Base-by-base conservation (phyloP, 2,329 filamentous ascomycete genomes). In the Daldinia eschscholtzii region DNA sequence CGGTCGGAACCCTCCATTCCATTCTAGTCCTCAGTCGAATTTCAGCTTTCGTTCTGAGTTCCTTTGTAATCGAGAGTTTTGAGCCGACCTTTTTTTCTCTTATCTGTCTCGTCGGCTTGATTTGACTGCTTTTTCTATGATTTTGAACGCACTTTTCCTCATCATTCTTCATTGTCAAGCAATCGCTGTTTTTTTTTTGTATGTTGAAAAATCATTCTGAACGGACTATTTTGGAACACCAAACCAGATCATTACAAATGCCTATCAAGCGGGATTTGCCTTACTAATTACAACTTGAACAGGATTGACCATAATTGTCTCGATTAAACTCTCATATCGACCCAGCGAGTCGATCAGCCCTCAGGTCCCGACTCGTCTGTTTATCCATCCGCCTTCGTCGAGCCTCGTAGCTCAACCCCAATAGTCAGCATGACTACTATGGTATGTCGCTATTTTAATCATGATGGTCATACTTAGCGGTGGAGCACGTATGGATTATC, bases 401-500 rank as follows among this genome's bases (percentile, higher is more conserved):
- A 67, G 57, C 59, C 65, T 48, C 63, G 57, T 53, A 72, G 74
- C 76, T 72, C 67, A 65, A 58, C 48, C 57, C 61, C 55, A 39
- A 65, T 62, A 67, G 63, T 67, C 73, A 77, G 59, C 53, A 79
- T 79, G 77, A 79, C 77, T 60, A 79, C 77, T n/a, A 79, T 79
- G 77, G 77, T 79, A 75, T 42, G 77, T 76, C 10, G n/a, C 46
- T 46, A 46, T 66, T 58, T 48, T 44, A 66, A 35, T 28, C 53
- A 30, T 44, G 37, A 28, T 64, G 23, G 23, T 50, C 20, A n/a
- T 64, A 37, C 52, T 28, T 39, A n/a, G 37, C 6, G 44, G 18
- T 42, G 23, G 35, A 37, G 20, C 37, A 50, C 44, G 30, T 13
- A n/a, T 57, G 42, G 41, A 41, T 37, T 52, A 15, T 46, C n/a